Base-by-base conservation (phyloP, 2,329 filamentous ascomycete genomes). In the Exserohilum turcica region DNA sequence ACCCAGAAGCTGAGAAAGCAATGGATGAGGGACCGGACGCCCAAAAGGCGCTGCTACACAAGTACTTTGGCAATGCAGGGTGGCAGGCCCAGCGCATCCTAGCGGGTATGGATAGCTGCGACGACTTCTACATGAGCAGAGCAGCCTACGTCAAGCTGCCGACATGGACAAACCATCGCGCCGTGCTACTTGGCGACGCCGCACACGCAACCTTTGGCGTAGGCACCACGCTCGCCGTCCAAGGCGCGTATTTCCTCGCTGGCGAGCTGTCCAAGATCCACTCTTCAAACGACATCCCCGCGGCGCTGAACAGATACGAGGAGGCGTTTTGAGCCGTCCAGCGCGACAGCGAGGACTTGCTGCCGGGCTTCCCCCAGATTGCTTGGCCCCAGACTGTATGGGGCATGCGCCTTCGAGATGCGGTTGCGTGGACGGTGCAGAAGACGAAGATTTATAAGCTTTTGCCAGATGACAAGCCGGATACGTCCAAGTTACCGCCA, bases 121-220 rank as follows among this genome's bases (percentile, higher is more conserved):
- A 76, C 1, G 77, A 82, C 57, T 82, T 83, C 55, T 83, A 83
- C 70, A 73, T 72, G 48, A 62, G 76, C 16, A 68, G 74, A 3
- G 64, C 81, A 38, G 76, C 72, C 0, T 74, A 79, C 28, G 77
- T 86, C 27, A 77, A 77, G 36, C 53, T 80, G 47, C 63, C 75
- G 0, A 59, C 57, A 4, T 84, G 77, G 80, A 78, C 69, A 3
- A 70, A 70, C 0, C 79, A 80, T 0, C 78, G 82, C 0, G 76
- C 84, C 2, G 78, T 75, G 1, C 70, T 85, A 0, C 45, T 85
- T 0, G 84, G 84, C 0, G 84, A 87, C 56, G 81, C 84, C 1
- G 76, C 67, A 0, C 74, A 73, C 40, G 72, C 70, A 18, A 71
- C 64, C 0, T 66, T 69, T 38, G 68, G 67, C 8, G 43, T 69